These are phyloP conservation scores for Aspergillus amoenus DNA, from an alignment of 2,329 filamentous ascomycete genomes.

Conservation along the genomic window DNA sequence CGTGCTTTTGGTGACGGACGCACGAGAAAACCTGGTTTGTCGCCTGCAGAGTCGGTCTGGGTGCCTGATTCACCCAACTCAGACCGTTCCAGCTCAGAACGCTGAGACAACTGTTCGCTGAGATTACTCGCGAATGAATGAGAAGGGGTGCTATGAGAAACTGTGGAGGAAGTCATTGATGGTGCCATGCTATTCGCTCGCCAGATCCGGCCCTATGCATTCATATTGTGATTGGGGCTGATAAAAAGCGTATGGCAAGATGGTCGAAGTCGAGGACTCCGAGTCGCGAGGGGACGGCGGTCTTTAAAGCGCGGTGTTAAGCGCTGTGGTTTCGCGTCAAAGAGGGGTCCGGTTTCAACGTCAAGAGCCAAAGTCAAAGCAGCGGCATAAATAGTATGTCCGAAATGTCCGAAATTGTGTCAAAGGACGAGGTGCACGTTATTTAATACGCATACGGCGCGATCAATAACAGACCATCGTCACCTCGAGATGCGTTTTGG, in stretches of 20 bases:
- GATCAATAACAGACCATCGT: background rate
- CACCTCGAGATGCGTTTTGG: background rate
- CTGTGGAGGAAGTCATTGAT: constrained; percentile 19
- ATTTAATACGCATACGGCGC: constrained; percentile 3
- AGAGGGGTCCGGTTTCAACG: background rate
- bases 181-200: constrained; percentile 20
- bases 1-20: constrained; percentile 53
- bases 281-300: background rate
- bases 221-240: constrained; percentile 7
- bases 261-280: background rate
- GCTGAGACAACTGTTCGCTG: constrained; percentile 36
- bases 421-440: constrained; percentile 1
- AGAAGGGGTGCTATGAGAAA: constrained; percentile 22
- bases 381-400: background rate
- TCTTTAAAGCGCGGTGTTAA: background rate
- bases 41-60: constrained; percentile 10
- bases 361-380: background rate
- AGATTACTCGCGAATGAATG: constrained; percentile 36
- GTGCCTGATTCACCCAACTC: constrained; percentile 18
- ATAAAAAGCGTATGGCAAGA: background rate
- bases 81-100: constrained; percentile 23
- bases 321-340: constrained; percentile 1
- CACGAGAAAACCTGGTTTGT: constrained; percentile 20
- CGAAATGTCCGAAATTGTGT: background rate
- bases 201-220: constrained; percentile 3